A percentile compares a stretch with the other conserved stretches of the same genome.
Evolutionary conservation across 2,329 filamentous ascomycete genomes (phyloP).

Genomic region (Podosphaera fusca): DNA sequence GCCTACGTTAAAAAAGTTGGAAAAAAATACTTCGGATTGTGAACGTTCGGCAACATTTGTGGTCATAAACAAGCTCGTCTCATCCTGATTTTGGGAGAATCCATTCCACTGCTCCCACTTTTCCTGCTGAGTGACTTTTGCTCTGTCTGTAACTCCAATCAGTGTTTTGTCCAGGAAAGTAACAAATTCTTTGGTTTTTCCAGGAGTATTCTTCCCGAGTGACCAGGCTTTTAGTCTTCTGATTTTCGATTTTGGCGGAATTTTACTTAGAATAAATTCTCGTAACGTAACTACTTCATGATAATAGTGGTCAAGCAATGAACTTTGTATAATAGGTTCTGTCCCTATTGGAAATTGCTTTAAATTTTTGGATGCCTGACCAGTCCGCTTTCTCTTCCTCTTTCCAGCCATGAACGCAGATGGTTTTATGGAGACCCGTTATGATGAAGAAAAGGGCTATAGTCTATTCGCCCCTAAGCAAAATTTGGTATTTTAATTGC

Average conservation of each 20-base stretch:
- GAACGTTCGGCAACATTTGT: conserved; percentile 24
- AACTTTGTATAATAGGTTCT: conserved; percentile 23
- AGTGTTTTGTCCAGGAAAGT: conserved; percentile 14
- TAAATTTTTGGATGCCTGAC: conserved; percentile 6
- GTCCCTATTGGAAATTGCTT: conserved; percentile 9
- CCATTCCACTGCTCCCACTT: conserved; percentile 31
- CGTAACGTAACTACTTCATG: conserved; percentile 40
- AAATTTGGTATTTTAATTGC: too few relatives aligned
- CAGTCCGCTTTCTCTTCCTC: conserved; percentile 18
- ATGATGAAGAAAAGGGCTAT: too few relatives aligned
- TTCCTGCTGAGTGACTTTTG: conserved; percentile 13
- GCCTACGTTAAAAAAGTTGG: conserved; percentile 11
- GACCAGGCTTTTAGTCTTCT: conserved; percentile 31
- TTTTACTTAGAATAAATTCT: conserved; percentile 40
- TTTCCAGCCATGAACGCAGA: conserved; percentile 17
- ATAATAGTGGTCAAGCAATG: conserved; percentile 48
- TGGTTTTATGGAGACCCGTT: too few relatives aligned
- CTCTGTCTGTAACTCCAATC: conserved; percentile 10
- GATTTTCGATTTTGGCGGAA: conserved; percentile 43
- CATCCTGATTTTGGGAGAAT: conserved; percentile 43
- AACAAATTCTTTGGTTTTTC: conserved; percentile 4
- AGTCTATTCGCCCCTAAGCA: too few relatives aligned
- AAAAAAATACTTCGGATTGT: conserved; percentile 36
- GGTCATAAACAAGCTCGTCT: conserved; percentile 26
- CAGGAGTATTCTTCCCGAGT: conserved; percentile 13